Base-by-base conservation (phyloP, 208 protist genomes). In the Histomonas meleagridis region DNA sequence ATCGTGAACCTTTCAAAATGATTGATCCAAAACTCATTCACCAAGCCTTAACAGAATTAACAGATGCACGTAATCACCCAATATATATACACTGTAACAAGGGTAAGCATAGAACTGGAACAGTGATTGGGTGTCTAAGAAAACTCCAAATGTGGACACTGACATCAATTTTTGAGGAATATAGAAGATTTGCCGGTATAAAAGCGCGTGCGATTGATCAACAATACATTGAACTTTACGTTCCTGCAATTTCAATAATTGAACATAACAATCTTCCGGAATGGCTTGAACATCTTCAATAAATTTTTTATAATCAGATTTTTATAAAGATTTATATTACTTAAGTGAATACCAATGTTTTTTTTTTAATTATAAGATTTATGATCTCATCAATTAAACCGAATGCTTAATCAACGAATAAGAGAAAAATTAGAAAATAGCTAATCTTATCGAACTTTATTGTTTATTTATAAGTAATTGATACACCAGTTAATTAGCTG, bases 21-120 rank as follows among this genome's bases (percentile, higher is more conserved):
- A 94, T 94, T 57, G 51, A 65, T 0, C 86, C 76, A 14, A 53
- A 90, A 35, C 46, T 92, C 2, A 93, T 94, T 2, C 38, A 62
- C 26, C 21, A 55, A 38, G 93, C 93, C 26, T 38, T 92, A 23
- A 72, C 23, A 3, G 26, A 86, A 18, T 48, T 93, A 18, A 23
- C 92, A 43, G 92, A 93, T 57, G 12, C 0, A 62, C 0, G 62
- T 35, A 93, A 92, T 46, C 92, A 94, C 62, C 93, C 93, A 0
- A 72, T 94, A 28, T 92, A 93, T 53, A 94, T 94, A 43, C 93
- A 94, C 62, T 94, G 93, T 65, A 94, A 94, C 90, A 91, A 94
- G 62, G 93, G 93, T 90, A 94, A 94, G 92, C 93, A 94, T 69
- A 91, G 93, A 35, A 94, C 93, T 18, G 93, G 93, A 57, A 92